phyloP scores from a whole-genome alignment of 805 yeast species.

The Hemisphaericaspora nanyangensis region DNA sequence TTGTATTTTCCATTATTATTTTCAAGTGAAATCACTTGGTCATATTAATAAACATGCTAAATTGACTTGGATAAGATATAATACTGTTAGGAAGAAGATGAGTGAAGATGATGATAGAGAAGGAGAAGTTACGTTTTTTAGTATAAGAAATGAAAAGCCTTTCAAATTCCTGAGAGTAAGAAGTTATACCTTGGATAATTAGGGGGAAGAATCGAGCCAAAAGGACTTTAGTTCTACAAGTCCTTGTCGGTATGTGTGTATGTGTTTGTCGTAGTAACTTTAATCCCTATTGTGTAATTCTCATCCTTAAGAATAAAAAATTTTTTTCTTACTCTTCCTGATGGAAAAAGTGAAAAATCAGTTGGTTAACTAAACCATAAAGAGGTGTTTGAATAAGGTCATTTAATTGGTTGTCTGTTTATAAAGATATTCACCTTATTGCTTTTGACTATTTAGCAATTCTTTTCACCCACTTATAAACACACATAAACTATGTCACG shows the following conservation, averaged over 20 bases:
- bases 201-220: too few relatives aligned
- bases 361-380: too few relatives aligned
- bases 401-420: background rate
- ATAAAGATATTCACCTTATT: background rate
- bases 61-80: constrained; percentile 66
- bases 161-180: constrained; percentile 71
- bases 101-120: constrained; percentile 44
- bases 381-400: background rate
- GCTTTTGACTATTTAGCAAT: too few relatives aligned
- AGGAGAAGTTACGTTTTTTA: constrained; percentile 45
- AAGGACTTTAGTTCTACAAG: too few relatives aligned
- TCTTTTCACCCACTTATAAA: background rate
- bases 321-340: background rate
- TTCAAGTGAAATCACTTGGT: constrained; percentile 58
- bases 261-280: background rate
- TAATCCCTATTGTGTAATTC: background rate
- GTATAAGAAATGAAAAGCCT: constrained; percentile 69
- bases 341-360: background rate
- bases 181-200: constrained; percentile 21
- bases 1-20: constrained; percentile 60
- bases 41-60: constrained; percentile 58
- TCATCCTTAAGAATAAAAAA: background rate
- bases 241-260: too few relatives aligned
- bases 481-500: constrained; percentile 61
- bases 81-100: constrained; percentile 45